A percentile compares a stretch with the other conserved stretches of the same genome.
Conservation (phyloP, 2,329 filamentous ascomycete species). For the Dactylellina cionopaga region DNA sequence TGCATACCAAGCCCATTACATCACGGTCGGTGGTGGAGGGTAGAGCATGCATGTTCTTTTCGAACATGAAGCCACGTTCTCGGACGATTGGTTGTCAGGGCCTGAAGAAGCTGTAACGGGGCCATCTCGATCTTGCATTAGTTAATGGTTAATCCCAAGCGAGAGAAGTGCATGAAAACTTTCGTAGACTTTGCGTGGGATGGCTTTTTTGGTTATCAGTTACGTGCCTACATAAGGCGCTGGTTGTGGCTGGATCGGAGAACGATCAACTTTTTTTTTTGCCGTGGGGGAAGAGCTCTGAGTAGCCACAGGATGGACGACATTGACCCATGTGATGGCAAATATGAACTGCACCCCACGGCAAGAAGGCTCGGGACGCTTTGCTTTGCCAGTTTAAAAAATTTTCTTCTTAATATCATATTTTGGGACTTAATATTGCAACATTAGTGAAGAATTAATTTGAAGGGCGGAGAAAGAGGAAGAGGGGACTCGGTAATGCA, state of each 20-base stretch:
- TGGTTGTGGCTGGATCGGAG: slow-evolving; percentile 47
- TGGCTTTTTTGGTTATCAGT: too few species aligned
- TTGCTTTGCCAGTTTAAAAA: not conserved
- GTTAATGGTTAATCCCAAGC: slow-evolving; percentile 29
- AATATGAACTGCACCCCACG: slow-evolving; percentile 13
- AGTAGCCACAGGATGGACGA: not conserved
- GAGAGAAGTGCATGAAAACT: slow-evolving; percentile 30
- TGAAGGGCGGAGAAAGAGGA: not conserved
- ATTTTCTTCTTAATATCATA: not conserved
- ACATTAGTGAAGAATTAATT: not conserved
- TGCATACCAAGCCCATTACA: slow-evolving; percentile 28
- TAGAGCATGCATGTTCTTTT: not conserved
- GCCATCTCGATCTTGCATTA: slow-evolving; percentile 4
- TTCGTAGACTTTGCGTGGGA: slow-evolving; percentile 19
- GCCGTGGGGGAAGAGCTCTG: not conserved
- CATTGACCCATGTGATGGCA: slow-evolving; percentile 27
- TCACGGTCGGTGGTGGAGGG: slow-evolving; percentile 9
- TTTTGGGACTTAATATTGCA: not conserved
- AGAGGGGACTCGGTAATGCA: slow-evolving; percentile 30
- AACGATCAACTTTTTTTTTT: not conserved
- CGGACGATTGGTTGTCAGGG: slow-evolving; percentile 35
- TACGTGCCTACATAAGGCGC: too few species aligned
- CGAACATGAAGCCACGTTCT: slow-evolving; percentile 33
- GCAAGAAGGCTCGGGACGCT: not conserved
- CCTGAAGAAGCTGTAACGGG: slow-evolving; percentile 4